Evolutionary conservation across 2,329 filamentous ascomycete species (phyloP).

Genomic region (Aspergillus quadrilineatus): DNA sequence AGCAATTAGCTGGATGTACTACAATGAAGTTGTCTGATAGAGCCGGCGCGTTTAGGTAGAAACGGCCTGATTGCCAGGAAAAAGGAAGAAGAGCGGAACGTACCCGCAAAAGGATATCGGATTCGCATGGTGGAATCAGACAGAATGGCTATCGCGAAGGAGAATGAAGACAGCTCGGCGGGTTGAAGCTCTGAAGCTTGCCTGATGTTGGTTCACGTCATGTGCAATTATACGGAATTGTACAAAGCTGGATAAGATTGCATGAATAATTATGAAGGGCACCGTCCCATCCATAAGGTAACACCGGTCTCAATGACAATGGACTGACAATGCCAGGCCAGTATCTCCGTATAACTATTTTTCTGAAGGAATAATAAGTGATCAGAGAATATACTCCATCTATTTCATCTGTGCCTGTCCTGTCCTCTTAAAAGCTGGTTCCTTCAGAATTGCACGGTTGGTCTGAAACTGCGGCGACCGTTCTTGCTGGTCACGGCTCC

Average conservation of each 20-base stretch:
- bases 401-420: not conserved
- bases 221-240: slow-evolving; percentile 12
- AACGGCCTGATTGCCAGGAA: not conserved
- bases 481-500: slow-evolving; percentile 31
- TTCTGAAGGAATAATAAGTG: not conserved
- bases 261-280: slow-evolving; percentile 7
- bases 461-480: slow-evolving; percentile 32
- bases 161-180: slow-evolving; percentile 12
- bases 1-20: slow-evolving; percentile 1
- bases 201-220: slow-evolving; percentile 10
- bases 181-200: not conserved
- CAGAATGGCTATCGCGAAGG: not conserved
- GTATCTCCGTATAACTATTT: not conserved
- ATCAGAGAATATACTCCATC: not conserved
- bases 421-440: not conserved
- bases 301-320: slow-evolving; percentile 7
- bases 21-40: not conserved
- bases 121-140: slow-evolving; percentile 66
- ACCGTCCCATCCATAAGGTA: not conserved
- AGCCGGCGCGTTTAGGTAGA: not conserved
- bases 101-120: slow-evolving; percentile 84
- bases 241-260: slow-evolving; percentile 6
- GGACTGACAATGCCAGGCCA: not conserved
- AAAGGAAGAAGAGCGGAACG: slow-evolving; percentile 9
- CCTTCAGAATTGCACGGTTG: slow-evolving; percentile 31